phyloP scores from a whole-genome alignment of 164 flowering plant genomes.

The Warburgia ugandensis region DNA sequence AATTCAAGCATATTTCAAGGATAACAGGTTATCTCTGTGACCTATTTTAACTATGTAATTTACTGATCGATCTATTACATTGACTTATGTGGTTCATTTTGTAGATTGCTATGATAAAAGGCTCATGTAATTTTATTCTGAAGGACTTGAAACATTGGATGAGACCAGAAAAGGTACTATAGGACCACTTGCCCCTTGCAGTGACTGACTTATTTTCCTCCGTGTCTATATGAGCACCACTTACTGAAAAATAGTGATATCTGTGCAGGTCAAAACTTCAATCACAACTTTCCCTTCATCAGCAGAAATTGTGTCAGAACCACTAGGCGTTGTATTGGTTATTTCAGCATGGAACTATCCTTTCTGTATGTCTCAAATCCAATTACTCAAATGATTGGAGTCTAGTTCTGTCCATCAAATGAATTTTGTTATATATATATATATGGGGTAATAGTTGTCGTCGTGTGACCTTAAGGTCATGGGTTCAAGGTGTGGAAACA shows the following conservation, averaged over 20 bases:
- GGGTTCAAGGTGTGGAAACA: too few species aligned
- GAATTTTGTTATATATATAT: not conserved
- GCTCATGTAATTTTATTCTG: constrained; percentile 4
- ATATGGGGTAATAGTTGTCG: too few species aligned
- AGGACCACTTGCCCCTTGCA: not conserved
- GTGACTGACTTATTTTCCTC: not conserved
- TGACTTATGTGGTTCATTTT: not conserved
- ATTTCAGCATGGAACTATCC: constrained; percentile 82
- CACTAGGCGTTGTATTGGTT: constrained; percentile 57
- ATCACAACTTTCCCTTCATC: constrained; percentile 51
- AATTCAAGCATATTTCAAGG: not conserved
- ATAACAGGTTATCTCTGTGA: not conserved
- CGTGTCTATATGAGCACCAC: not conserved
- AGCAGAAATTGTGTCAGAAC: constrained; percentile 70
- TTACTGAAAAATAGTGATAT: not conserved
- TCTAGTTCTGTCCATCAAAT: not conserved
- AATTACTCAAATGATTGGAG: not conserved
- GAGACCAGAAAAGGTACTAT: constrained; percentile 17
- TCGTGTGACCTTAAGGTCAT: too few species aligned
- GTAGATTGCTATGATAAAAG: constrained; percentile 11
- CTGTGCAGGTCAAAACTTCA: constrained; percentile 45
- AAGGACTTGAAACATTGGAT: constrained; percentile 17
- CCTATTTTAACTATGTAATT: not conserved
- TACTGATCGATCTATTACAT: not conserved
- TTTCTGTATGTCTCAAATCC: constrained; percentile 38